Evolutionary conservation across 768 basidiomycete genomes (phyloP), one percentile per base, ranked within the genome.

Genomic region (Paxillus rubicundulus): DNA sequence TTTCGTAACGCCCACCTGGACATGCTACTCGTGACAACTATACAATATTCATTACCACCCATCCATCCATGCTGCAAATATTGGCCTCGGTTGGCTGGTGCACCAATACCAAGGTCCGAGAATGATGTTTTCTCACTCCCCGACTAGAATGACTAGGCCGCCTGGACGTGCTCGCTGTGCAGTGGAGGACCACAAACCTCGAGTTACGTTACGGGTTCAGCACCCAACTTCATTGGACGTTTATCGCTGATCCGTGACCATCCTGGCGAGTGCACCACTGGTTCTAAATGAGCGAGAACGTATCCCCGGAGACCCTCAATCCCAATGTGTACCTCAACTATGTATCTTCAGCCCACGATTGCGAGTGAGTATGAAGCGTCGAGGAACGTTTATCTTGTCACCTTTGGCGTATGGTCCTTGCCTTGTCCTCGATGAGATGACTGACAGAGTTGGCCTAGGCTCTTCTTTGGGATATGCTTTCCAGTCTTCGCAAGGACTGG

Each of bases 381-480:
- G 39, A 65, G 58, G 47, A 18, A 67, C 46, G 9, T 62, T 17
- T 53, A 32, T 42, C 36, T 65, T 34, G 60, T 49, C 8, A 60
- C 60, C 14, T 39, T 65, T 16, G 65, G 65, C 50, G 63, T 66
- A 56, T 14, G 20, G 16, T 17, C 0, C 5, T 12, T 9, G 1
- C 33, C 5, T 13, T 34, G 17, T 44, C 8, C 6, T n/a, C 9
- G 9, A 9, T 36, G 32, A 17, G 27, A 50, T 16, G 38, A 40
- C 39, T 58, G 46, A 63, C 18, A 12, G 34, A 17, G 16, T 17
- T 39, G 2, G 9, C n/a, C 28, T 34, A 65, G 63, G 61, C 63
- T 45, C 53, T 67, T 13, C 7, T 47, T 18, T 67, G 65, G 61
- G 63, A 65, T 21, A 63, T 65, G 9, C 57, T 67, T 30, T 63